Base-by-base conservation (phyloP, 176 grass and related monocot species). In the Hordeum vulgare region DNA sequence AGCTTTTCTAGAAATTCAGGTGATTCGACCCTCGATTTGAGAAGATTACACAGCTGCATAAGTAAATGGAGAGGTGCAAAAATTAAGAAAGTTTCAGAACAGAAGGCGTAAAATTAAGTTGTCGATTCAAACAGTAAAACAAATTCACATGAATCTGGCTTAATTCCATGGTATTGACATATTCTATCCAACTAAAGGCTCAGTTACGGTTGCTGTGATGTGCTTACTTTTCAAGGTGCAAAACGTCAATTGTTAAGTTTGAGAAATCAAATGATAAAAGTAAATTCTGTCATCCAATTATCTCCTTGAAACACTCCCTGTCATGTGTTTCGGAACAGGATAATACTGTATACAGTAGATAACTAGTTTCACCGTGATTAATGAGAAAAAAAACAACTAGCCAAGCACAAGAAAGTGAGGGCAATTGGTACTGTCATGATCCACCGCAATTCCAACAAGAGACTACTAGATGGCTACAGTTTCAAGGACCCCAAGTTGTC, bases 1-100 rank as follows among this genome's bases (percentile, higher is more conserved):
- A 99, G 82, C 83, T 99, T 96, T 61, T 99, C 88, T 8, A 99
- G 83, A 88, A 99, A 99, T 14, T 96, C 90, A 71, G 93, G 87
- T 21, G 96, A 99, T 77, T 96, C 89, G 78, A 99, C 91, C 87
- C 86, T 99, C 2, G 93, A 94, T 84, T 96, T 92, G 21, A 99
- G 91, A 81, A 95, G 85, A 89, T 95, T 88, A 49, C 91, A 94
- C 29, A 97, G 70, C 95, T 97, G 88, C 74, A 80, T 11, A 42
- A 80, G 25, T 36, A 29, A 40, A 74, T 8, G 28, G 29, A 34
- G 14, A 51, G 13, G 20, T 51, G 23, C 1, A 78, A 33, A 28
- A 25, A 34, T 88, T 78, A 83, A 45, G 12, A 56, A 9, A 20
- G 12, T 11, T 49, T 31, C 6, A 8, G 27, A 60, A 11, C 58